Evolutionary conservation across 257 asterid genomes (phyloP).

Genomic region (Primulina huaijiensis): DNA sequence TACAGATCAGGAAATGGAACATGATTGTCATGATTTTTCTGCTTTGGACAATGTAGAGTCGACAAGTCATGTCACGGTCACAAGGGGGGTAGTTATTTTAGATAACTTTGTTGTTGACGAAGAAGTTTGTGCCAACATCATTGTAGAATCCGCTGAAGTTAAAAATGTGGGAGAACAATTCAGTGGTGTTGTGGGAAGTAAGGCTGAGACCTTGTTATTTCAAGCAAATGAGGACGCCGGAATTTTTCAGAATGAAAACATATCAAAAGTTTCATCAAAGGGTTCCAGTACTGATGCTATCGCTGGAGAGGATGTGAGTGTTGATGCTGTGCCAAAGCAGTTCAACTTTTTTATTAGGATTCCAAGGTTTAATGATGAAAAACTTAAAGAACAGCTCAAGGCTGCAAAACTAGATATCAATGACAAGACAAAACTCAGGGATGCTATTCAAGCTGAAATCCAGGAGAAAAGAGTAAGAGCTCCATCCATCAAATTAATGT

Average conservation of each 20-base stretch:
- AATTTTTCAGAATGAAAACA: conserved; percentile 31
- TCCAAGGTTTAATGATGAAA: conserved; percentile 68
- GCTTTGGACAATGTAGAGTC: conserved; percentile 27
- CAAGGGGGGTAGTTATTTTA: conserved; percentile 33
- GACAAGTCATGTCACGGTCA: conserved; percentile 27
- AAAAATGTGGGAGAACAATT: conserved; percentile 23
- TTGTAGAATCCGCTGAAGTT: conserved; percentile 28
- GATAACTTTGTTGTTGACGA: conserved; percentile 27
- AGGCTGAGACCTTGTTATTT: conserved; percentile 24
- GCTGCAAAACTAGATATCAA: conserved; percentile 64
- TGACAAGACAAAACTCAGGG: conserved; percentile 76
- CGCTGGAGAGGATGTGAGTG: conserved; percentile 33
- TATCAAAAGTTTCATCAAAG: conserved; percentile 37
- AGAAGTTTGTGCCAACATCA: conserved; percentile 26
- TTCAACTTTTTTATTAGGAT: conserved; percentile 59
- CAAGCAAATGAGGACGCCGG: conserved; percentile 33
- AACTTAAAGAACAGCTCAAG: conserved; percentile 55
- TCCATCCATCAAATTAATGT: neutral
- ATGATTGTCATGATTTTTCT: conserved; percentile 34
- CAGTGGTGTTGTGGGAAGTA: conserved; percentile 27
- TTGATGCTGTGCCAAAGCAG: conserved; percentile 39
- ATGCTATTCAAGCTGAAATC: conserved; percentile 58
- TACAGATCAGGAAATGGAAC: conserved; percentile 35
- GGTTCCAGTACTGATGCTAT: conserved; percentile 30
- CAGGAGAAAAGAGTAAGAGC: conserved; percentile 64